Evolutionary conservation across 306 rosid species (phyloP).

Genomic region (Lathyrus tuberosus): DNA sequence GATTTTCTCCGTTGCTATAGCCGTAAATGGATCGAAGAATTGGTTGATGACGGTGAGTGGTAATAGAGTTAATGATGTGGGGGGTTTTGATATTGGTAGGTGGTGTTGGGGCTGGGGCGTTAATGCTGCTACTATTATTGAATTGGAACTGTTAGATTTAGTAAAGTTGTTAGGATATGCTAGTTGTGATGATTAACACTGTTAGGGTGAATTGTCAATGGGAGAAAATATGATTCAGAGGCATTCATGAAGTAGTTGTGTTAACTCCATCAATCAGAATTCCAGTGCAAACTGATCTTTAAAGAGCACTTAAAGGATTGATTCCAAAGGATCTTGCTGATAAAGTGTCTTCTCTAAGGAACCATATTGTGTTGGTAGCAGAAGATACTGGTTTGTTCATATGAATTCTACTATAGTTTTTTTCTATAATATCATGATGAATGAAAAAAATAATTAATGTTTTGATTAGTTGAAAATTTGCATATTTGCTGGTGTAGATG

Average conservation of each 20-base stretch:
- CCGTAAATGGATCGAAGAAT: too few species aligned
- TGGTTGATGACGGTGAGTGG: too few species aligned
- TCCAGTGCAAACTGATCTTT: conserved; percentile 79
- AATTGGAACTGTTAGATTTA: too few species aligned
- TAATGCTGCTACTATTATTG: too few species aligned
- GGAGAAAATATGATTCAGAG: too few species aligned
- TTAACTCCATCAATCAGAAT: conserved; percentile 73
- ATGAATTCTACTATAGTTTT: background rate
- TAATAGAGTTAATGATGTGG: too few species aligned
- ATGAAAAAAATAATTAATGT: background rate
- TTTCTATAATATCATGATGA: background rate
- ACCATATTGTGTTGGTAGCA: conserved; percentile 78
- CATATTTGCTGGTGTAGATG: conserved; percentile 55
- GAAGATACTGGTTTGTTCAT: conserved; percentile 68
- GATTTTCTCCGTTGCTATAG: too few species aligned
- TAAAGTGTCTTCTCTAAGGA: conserved; percentile 66
- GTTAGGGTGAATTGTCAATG: too few species aligned
- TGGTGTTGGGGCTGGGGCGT: too few species aligned
- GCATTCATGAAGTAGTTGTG: conserved; percentile 68
- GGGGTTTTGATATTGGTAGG: too few species aligned
- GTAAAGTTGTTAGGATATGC: too few species aligned
- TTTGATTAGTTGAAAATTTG: conserved; percentile 24
- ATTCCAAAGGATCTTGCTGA: conserved; percentile 64
- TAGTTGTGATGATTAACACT: too few species aligned
- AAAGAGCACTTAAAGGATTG: conserved; percentile 61